A percentile compares a stretch with the other conserved stretches of the same genome.
These are phyloP conservation scores for Senna siamea DNA, from an alignment of 306 rosid genomes.

Conservation along the genomic window DNA sequence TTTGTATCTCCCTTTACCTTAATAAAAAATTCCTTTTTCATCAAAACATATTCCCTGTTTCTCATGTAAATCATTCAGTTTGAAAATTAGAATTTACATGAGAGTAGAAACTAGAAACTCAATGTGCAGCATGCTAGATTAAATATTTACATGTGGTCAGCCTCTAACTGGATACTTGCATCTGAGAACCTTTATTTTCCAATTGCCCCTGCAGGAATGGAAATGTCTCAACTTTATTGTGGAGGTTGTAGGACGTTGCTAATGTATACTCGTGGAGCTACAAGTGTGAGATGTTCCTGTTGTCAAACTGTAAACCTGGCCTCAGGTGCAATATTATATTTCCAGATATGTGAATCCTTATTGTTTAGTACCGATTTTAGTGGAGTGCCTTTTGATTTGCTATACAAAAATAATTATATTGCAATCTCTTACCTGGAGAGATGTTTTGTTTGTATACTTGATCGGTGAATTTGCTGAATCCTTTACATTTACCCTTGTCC, in stretches of 20 bases:
- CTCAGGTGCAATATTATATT: constrained; percentile 60
- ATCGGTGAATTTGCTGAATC: constrained; percentile 21
- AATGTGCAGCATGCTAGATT: background rate
- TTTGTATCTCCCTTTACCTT: background rate
- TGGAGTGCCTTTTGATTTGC: constrained; percentile 8
- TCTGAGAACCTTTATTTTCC: constrained; percentile 24
- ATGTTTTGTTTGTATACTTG: constrained; percentile 34
- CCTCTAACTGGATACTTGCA: background rate
- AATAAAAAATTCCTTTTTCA: background rate
- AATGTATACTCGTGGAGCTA: constrained; percentile 87
- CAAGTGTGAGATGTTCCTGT: constrained; percentile 97
- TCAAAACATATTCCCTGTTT: background rate
- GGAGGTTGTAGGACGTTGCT: constrained; percentile 96
- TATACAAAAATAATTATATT: background rate
- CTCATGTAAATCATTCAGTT: constrained; percentile 13
- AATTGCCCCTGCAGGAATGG: constrained; percentile 65
- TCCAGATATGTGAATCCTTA: constrained; percentile 17
- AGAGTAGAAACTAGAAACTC: constrained; percentile 24
- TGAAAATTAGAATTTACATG: background rate
- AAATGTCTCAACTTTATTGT: constrained; percentile 92
- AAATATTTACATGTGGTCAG: constrained; percentile 2
- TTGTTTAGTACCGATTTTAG: constrained; percentile 28
- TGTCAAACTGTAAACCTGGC: constrained; percentile 90
- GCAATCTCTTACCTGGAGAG: constrained; percentile 22
- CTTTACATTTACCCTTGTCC: background rate